Conservation (phyloP, 2,329 filamentous ascomycete species). For the Tolypocladium amazonense region DNA sequence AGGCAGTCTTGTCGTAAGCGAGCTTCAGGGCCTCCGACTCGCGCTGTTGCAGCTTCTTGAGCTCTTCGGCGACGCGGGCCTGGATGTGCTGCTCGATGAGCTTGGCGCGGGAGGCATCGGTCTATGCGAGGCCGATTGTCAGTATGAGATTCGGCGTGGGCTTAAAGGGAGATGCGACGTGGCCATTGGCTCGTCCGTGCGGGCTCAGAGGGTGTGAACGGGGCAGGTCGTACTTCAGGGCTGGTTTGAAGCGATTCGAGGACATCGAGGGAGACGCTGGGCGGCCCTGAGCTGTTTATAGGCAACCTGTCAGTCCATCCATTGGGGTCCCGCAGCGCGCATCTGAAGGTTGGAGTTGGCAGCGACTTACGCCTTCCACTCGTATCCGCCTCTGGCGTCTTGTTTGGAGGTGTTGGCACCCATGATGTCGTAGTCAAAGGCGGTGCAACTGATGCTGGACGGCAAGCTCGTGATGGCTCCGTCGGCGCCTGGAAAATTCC, state of each 20-base stretch:
- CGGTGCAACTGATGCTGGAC: constrained; percentile 17
- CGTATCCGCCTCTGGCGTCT: constrained; percentile 19
- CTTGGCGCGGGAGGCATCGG: constrained; percentile 76
- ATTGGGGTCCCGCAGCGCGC: not conserved
- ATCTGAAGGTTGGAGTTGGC: not conserved
- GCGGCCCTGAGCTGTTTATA: constrained; percentile 30
- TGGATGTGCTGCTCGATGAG: constrained; percentile 81
- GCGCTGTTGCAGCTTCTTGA: constrained; percentile 64
- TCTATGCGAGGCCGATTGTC: constrained; percentile 40
- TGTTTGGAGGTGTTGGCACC: constrained; percentile 47
- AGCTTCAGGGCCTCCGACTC: constrained; percentile 59
- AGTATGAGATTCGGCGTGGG: constrained; percentile 4
- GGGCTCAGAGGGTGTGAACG: not conserved
- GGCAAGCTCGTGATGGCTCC: constrained; percentile 15
- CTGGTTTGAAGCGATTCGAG: constrained; percentile 75
- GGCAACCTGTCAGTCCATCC: not conserved
- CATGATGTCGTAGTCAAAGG: constrained; percentile 36
- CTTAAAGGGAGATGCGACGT: not conserved
- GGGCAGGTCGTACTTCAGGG: constrained; percentile 56
- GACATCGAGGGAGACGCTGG: constrained; percentile 65
- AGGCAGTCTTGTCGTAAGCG: constrained; percentile 55
- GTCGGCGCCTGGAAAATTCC: constrained; percentile 20
- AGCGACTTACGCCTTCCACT: constrained; percentile 45
- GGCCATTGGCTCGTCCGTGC: not conserved
- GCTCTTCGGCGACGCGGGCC: constrained; percentile 73